These are phyloP conservation scores for Chrysosphaeria jannelii DNA, from an alignment of 2,329 filamentous ascomycete genomes.

Conservation along the genomic window DNA sequence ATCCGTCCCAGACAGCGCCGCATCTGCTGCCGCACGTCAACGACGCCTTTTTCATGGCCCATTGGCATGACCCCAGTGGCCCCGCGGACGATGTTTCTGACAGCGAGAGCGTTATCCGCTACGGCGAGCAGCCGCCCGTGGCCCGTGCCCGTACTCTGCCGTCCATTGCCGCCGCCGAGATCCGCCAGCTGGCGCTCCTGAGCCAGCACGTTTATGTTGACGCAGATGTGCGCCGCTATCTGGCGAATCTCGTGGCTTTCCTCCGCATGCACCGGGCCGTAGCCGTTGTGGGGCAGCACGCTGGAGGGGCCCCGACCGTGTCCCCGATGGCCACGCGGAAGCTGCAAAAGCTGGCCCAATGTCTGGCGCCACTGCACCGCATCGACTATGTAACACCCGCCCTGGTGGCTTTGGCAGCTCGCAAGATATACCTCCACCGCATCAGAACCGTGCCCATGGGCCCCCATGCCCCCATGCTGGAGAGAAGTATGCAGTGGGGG, in stretches of 20 bases:
- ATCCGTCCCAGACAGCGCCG: slow-evolving; percentile 7
- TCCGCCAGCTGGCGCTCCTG: slow-evolving; percentile 27
- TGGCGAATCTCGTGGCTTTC: slow-evolving; percentile 68
- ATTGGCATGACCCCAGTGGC: slow-evolving; percentile 46
- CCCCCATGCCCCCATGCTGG: slow-evolving; percentile 16
- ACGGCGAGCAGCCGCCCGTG: no score
- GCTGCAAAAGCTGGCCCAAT: slow-evolving; percentile 36
- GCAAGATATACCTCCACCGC: slow-evolving; percentile 70
- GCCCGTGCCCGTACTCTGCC: no score
- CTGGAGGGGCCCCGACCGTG: slow-evolving; percentile 21
- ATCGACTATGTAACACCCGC: slow-evolving; percentile 60
- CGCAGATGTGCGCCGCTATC: slow-evolving; percentile 54
- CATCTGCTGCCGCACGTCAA: slow-evolving; percentile 31
- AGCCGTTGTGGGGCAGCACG: slow-evolving; percentile 10
- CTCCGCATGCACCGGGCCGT: slow-evolving; percentile 70
- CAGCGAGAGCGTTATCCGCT: no score
- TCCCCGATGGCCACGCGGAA: slow-evolving; percentile 53
- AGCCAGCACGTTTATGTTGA: slow-evolving; percentile 29
- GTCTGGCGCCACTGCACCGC: slow-evolving; percentile 54
- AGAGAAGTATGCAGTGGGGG: slow-evolving; percentile 82
- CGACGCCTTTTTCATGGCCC: slow-evolving; percentile 66
- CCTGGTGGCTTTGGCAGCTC: slow-evolving; percentile 50
- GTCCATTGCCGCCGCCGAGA: slow-evolving; percentile 12
- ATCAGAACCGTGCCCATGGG: slow-evolving; percentile 35
- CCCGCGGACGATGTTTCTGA: no score